These are phyloP conservation scores for Populus pruinosa DNA, from an alignment of 345 rosid genomes.

Conservation along the genomic window DNA sequence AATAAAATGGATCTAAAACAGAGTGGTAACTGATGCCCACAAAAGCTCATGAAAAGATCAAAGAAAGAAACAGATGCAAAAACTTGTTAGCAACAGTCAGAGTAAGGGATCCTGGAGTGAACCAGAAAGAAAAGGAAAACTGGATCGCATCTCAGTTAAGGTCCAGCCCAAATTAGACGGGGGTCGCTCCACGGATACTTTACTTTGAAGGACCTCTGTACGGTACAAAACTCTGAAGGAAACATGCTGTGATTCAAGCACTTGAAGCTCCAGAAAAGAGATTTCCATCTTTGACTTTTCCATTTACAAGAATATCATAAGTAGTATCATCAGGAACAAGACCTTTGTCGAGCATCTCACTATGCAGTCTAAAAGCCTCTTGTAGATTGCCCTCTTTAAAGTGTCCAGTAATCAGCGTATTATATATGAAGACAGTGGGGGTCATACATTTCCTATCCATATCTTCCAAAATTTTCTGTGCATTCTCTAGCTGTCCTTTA, in stretches of 20 bases:
- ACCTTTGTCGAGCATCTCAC: constrained; percentile 85
- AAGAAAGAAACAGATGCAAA: no score
- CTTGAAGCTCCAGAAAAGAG: background rate
- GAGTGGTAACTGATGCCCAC: no score
- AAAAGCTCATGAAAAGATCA: no score
- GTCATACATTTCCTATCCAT: constrained; percentile 49
- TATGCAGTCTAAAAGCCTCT: constrained; percentile 69
- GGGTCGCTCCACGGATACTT: background rate
- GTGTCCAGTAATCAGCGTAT: constrained; percentile 56
- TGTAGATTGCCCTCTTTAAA: constrained; percentile 63
- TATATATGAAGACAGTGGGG: constrained; percentile 65
- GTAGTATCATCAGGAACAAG: constrained; percentile 63
- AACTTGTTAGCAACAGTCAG: no score
- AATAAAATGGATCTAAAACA: no score
- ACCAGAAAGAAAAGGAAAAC: no score
- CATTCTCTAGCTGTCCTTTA: constrained; percentile 55
- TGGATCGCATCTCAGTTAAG: background rate
- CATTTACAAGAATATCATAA: constrained; percentile 60
- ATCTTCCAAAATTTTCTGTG: constrained; percentile 53
- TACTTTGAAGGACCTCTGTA: background rate
- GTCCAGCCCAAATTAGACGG: background rate
- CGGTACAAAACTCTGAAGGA: background rate
- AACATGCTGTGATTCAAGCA: background rate
- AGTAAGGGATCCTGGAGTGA: no score
- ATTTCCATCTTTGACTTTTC: constrained; percentile 26